Evolutionary conservation across 345 rosid genomes (phyloP).

Genomic region (Leavenworthia alabamica): DNA sequence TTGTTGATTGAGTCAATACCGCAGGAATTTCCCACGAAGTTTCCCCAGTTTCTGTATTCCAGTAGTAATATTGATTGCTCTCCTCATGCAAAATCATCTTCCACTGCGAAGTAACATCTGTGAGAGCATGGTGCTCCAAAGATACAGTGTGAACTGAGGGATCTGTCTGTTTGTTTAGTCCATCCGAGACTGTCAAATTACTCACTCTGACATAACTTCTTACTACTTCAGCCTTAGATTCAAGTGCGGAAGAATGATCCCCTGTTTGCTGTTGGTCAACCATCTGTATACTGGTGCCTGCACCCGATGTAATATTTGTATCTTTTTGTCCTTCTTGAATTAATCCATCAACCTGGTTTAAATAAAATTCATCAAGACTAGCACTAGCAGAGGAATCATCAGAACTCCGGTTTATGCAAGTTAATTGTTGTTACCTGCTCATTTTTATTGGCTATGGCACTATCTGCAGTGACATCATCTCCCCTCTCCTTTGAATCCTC

Average conservation of each 20-base stretch:
- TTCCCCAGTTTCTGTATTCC: slow-evolving; percentile 94
- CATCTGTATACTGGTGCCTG: slow-evolving; percentile 28
- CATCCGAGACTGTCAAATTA: slow-evolving; percentile 24
- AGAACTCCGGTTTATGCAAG: not conserved
- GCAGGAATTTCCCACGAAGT: slow-evolving; percentile 93
- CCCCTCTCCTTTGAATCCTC: slow-evolving; percentile 37
- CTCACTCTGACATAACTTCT: slow-evolving; percentile 28
- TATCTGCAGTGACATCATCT: slow-evolving; percentile 29
- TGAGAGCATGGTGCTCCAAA: slow-evolving; percentile 40
- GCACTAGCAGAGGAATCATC: slow-evolving; percentile 11
- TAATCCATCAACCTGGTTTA: slow-evolving; percentile 41
- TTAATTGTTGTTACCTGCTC: slow-evolving; percentile 47
- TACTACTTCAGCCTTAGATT: slow-evolving; percentile 28
- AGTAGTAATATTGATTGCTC: slow-evolving; percentile 79
- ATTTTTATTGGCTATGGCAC: slow-evolving; percentile 28
- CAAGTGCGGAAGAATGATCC: slow-evolving; percentile 28
- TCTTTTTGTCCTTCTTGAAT: slow-evolving; percentile 31
- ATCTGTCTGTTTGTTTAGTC: slow-evolving; percentile 33
- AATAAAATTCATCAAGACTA: slow-evolving; percentile 7
- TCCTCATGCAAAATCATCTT: slow-evolving; percentile 87
- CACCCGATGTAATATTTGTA: slow-evolving; percentile 25
- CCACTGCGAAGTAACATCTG: slow-evolving; percentile 59
- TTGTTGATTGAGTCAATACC: slow-evolving; percentile 39
- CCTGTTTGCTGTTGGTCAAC: slow-evolving; percentile 28
- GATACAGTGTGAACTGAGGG: slow-evolving; percentile 34